Evolutionary conservation across 2,329 filamentous ascomycete species (phyloP), one percentile per base, ranked within the genome.

Genomic region (Penicillium sp.): DNA sequence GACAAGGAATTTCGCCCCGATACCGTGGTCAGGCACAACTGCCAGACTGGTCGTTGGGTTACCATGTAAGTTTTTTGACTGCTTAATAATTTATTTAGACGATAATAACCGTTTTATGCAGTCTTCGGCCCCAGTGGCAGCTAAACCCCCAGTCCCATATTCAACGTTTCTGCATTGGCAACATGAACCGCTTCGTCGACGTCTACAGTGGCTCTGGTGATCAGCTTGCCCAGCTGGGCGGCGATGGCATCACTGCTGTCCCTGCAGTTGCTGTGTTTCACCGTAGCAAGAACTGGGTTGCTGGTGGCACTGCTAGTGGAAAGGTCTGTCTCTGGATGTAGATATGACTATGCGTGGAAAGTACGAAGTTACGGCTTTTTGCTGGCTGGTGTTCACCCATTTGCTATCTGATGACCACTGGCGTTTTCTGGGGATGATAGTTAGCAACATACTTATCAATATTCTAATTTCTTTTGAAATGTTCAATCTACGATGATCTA

Each of bases 141-240:
- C 78, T 82, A 28, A 80, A 82, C 41, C 92, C 94, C 0, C 75
- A 80, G 30, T 90, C 94, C 52, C 86, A 86, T 7, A 84, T 95
- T 5, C 87, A 95, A 57, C 90, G 92, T 55, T 91, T 99, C 63
- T 89, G 85, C 22, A 92, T 99, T 51, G 94, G 90, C 1, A 99
- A 97, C 62, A 97, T 97, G 94, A 96, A 95, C 67, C 84, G 94
- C 1, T 97, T 96, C 63, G 90, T 97, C 1, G 94, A 99, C 66
- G 82, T 99, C 0, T 99, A 88, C 69, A 88, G 87, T 0, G 81
- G 85, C 0, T 82, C 88, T 44, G 94, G 94, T 0, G 86, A 90
- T 63, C 92, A 97, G 69, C 74, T 97, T 4, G 92, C 89, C 0
- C 92, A 97, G 70, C 75, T 99, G 4, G 90, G 87, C 1, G 90